Evolutionary conservation across 1,139 yeast species (phyloP).

Genomic region (Yamadazyma atmosphaerica): DNA sequence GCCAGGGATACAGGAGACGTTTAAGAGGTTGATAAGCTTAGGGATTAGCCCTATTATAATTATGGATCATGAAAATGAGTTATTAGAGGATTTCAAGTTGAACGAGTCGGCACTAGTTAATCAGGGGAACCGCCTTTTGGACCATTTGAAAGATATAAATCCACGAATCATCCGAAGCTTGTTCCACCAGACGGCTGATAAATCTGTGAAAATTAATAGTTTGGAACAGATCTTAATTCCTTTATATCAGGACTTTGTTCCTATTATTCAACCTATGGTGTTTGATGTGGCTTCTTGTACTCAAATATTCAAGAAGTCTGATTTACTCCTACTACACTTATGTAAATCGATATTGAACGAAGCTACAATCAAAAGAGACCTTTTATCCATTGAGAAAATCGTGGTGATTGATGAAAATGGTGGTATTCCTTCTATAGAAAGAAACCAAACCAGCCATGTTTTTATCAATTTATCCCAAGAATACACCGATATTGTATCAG

Average conservation of each 20-base stretch:
- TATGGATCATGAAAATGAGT: constrained; percentile 36
- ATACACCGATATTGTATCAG: constrained; percentile 62
- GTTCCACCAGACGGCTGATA: constrained; percentile 19
- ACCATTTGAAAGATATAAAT: constrained; percentile 25
- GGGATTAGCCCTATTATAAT: constrained; percentile 45
- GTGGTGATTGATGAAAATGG: constrained; percentile 79
- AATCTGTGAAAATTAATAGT: constrained; percentile 20
- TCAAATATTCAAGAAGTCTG: constrained; percentile 36
- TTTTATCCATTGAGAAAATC: constrained; percentile 73
- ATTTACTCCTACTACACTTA: constrained; percentile 29
- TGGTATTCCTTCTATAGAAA: constrained; percentile 85
- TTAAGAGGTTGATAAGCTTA: constrained; percentile 47
- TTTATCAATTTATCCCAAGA: constrained; percentile 86
- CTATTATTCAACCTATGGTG: constrained; percentile 61
- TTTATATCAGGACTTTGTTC: constrained; percentile 49
- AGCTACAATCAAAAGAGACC: constrained; percentile 16
- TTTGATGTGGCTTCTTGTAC: constrained; percentile 35
- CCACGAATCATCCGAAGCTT: constrained; percentile 29
- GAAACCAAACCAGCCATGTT: constrained; percentile 83
- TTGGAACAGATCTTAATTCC: constrained; percentile 42
- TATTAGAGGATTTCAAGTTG: constrained; percentile 27
- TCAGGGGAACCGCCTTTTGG: constrained; percentile 34
- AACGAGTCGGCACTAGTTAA: constrained; percentile 32
- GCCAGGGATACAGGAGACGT: constrained; percentile 49
- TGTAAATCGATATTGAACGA: constrained; percentile 25